phyloP scores from a whole-genome alignment of 202 grass and related monocot genomes.

The Panicum virgatum region DNA sequence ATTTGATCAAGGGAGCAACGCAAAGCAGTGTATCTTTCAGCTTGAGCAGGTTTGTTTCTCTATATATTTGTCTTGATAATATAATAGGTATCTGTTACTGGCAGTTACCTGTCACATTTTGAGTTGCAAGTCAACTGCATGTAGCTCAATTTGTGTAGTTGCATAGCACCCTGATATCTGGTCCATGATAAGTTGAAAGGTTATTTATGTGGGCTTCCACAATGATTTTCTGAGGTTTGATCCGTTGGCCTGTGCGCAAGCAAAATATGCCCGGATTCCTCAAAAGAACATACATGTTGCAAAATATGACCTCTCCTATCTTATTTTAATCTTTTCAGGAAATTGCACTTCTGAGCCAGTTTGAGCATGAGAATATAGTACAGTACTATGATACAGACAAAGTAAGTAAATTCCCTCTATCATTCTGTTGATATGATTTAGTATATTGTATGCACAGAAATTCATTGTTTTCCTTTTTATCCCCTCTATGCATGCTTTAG shows the following conservation, averaged over 20 bases:
- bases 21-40: slow-evolving; percentile 59
- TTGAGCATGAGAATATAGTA: slow-evolving; percentile 91
- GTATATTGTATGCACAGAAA: background rate
- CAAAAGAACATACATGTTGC: background rate
- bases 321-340: slow-evolving; percentile 64
- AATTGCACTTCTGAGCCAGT: slow-evolving; percentile 78
- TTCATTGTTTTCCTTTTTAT: slow-evolving; percentile 2
- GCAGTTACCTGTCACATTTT: background rate
- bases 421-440: slow-evolving; percentile 19
- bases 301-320: background rate
- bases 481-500: background rate
- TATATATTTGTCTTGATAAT: slow-evolving; percentile 4
- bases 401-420: slow-evolving; percentile 45
- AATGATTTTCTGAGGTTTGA: background rate
- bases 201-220: background rate
- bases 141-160: background rate
- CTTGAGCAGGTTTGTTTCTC: slow-evolving; percentile 57
- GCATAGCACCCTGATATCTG: background rate
- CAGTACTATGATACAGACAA: slow-evolving; percentile 85
- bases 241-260: background rate
- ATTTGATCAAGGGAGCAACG: slow-evolving; percentile 61
- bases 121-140: background rate
- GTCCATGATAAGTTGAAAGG: background rate
- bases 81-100: background rate
- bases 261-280: background rate